Percentiles rank a stretch among this genome's conserved stretches.
These are phyloP conservation scores for Tulasnella sp. DNA, from an alignment of 768 basidiomycete genomes.

Conservation along the genomic window DNA sequence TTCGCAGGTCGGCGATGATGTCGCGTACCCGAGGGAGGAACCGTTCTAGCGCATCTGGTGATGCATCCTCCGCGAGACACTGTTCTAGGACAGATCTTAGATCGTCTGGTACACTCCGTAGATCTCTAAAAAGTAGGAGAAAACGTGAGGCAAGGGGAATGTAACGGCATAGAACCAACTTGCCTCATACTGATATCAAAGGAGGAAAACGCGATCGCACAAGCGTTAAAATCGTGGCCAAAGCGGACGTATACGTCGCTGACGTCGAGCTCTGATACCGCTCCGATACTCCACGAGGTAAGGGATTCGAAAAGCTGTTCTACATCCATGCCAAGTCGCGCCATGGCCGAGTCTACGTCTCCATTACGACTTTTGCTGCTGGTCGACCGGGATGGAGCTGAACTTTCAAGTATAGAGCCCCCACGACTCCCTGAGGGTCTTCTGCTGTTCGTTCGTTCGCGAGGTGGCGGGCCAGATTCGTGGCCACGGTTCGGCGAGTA, in stretches of 20 bases:
- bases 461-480: neutral
- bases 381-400: neutral
- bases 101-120: neutral
- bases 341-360: constrained; percentile 85
- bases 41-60: neutral
- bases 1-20: constrained; percentile 73
- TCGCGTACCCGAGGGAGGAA: neutral
- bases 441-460: neutral
- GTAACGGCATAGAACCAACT: constrained; percentile 22
- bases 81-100: neutral
- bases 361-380: constrained; percentile 49
- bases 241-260: constrained; percentile 95
- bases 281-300: constrained; percentile 67
- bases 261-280: constrained; percentile 65
- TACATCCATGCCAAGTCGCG: constrained; percentile 87
- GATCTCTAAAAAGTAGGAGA: neutral
- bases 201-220: constrained; percentile 73
- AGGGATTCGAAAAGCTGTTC: constrained; percentile 87
- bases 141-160: neutral
- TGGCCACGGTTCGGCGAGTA: neutral
- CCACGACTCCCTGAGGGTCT: neutral
- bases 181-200: constrained; percentile 87
- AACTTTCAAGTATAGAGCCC: neutral
- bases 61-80: neutral
- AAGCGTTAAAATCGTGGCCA: constrained; percentile 93